Base-by-base conservation (phyloP, 768 basidiomycete genomes). In the Termitomyces eurrhizus region DNA sequence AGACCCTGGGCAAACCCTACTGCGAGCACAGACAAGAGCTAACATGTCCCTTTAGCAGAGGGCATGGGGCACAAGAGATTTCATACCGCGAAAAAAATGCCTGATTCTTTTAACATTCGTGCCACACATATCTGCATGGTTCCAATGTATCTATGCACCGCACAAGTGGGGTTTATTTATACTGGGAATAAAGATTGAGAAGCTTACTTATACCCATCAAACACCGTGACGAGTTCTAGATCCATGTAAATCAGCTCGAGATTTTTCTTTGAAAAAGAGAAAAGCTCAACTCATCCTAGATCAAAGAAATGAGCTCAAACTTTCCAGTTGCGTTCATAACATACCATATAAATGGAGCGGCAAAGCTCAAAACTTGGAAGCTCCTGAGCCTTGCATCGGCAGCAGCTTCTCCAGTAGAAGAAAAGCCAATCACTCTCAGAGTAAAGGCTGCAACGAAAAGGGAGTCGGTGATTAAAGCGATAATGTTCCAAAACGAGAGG, bases 91-190 rank as follows among this genome's bases (percentile, higher is more conserved):
- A 95, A 94, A 77, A 95, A 95, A 52, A 97, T 87, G 3, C 92
- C 88, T 21, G 93, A 95, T 73, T 98, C 94, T 68, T 90, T 88
- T 63, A 98, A 74, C 95, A 98, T 98, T 13, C 93, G 82, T 21
- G 92, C 86, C 2, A 96, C 86, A 62, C 95, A 95, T 33, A 98
- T 93, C 70, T 96, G 93, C 87, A 97, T 87, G 0, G 90, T 94
- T 8, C 95, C 95, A 50, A 98, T 85, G 66, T 91, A 91, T 68
- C 89, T 90, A 9, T 36, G 1, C 12, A 9, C 37, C 51, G 53
- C 51, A 41, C 39, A 16, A 45, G 12, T 60, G 37, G 24, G 50
- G 21, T 48, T 44, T 42, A 0, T 14, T 44, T 42, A 0, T 14
- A 42, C 32, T 39, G n/a, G 33, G 54, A 42, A 29, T n/a, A 54